These are phyloP conservation scores for Parathielavia hyrcaniae DNA, from an alignment of 495 filamentous ascomycete species.

Conservation along the genomic window DNA sequence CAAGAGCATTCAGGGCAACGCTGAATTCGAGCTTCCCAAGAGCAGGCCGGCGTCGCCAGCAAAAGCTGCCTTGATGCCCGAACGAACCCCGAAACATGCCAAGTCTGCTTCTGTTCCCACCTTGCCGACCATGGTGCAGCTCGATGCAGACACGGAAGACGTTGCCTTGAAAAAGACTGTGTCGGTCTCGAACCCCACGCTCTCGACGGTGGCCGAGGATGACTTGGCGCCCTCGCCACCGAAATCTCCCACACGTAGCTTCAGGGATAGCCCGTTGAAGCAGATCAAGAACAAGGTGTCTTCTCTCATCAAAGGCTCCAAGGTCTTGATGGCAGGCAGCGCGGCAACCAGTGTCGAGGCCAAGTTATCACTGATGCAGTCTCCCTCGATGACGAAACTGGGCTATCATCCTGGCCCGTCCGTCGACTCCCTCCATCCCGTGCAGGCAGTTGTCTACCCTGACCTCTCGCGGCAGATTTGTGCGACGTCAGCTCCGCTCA, in stretches of 20 bases:
- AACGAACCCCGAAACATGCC: constrained; percentile 37
- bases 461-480: constrained; percentile 36
- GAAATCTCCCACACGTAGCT: constrained; percentile 62
- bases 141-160: constrained; percentile 34
- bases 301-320: constrained; percentile 79
- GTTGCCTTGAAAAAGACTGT: constrained; percentile 52
- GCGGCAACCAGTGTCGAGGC: constrained; percentile 71
- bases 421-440: constrained; percentile 36
- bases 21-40: constrained; percentile 40
- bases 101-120: constrained; percentile 54
- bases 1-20: constrained; percentile 37
- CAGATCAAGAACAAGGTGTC: constrained; percentile 83
- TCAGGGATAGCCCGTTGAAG: constrained; percentile 71
- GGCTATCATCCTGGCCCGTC: constrained; percentile 34
- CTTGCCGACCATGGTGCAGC: constrained; percentile 43
- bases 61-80: constrained; percentile 32
- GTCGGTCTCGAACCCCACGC: constrained; percentile 56
- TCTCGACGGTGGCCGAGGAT: constrained; percentile 37
- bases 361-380: constrained; percentile 49
- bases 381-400: constrained; percentile 37
- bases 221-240: constrained; percentile 57
- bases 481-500: constrained; percentile 30
- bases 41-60: constrained; percentile 37
- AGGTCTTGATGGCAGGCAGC: constrained; percentile 73
- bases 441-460: constrained; percentile 39